Percentiles rank a stretch among this genome's conserved stretches.
phyloP scores from a whole-genome alignment of 2,329 filamentous ascomycete species.

The Venturia nashicola region DNA sequence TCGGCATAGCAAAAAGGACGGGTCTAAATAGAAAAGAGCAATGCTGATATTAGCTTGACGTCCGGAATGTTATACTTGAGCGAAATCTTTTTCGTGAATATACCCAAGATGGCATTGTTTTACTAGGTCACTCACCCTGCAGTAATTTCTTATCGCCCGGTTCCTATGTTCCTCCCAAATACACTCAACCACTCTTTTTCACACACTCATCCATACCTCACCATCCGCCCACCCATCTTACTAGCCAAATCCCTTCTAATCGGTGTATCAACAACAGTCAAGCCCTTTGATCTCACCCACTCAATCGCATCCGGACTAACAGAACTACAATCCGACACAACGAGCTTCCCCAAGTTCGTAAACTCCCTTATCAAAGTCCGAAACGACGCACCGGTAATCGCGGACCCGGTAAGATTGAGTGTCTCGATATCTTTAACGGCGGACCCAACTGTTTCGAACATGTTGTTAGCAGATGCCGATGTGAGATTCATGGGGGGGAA shows the following conservation, averaged over 20 bases:
- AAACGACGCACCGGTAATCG: neutral
- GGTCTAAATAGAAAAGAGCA: no score
- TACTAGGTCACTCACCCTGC: no score
- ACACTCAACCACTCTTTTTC: neutral
- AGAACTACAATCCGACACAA: neutral
- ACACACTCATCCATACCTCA: neutral
- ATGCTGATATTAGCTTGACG: no score
- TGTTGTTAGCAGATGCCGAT: neutral
- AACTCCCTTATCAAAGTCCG: neutral
- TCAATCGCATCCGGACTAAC: constrained; percentile 9
- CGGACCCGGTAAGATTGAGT: neutral
- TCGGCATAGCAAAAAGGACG: no score
- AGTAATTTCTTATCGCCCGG: no score
- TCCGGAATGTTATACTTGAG: no score
- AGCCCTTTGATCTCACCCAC: neutral
- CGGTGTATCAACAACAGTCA: neutral
- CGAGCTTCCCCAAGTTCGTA: neutral
- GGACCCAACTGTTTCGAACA: neutral
- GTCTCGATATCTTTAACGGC: neutral
- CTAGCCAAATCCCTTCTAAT: neutral
- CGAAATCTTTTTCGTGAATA: no score
- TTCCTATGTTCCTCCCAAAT: no score
- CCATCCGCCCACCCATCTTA: neutral
- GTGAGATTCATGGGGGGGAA: neutral
- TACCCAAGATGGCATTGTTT: no score